Evolutionary conservation across 2,329 filamentous ascomycete species (phyloP), one percentile per base, ranked within the genome.

Genomic region (Macrophomina tecta): DNA sequence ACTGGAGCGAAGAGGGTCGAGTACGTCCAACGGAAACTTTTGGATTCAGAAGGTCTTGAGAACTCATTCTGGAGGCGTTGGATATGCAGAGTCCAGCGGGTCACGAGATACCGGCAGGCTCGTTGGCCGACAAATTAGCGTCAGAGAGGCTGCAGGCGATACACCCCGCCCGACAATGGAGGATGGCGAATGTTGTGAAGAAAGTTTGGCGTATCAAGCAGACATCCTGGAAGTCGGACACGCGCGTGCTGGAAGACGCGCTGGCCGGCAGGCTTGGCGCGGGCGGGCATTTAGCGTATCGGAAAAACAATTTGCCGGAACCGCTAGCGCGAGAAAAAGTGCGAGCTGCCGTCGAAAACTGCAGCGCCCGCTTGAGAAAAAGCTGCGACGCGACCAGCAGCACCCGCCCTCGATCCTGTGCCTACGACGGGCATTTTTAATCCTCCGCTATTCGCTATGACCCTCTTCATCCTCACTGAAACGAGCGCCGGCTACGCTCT

Each of bases 401-500:
- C 55, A 60, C 23, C 53, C 45, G 53, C 42, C 14, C 28, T 40
- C 61, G 23, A 63, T 45, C 45, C 18, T 40, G 34, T 51, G 64
- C 64, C 64, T 66, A 61, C 64, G 64, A 60, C 64, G 64, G 64
- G 64, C 64, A 51, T 61, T 42, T 61, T 46, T 52, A 52, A 18
- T 34, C 45, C 34, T 12, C 48, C n/a, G 7, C 56, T 71, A 73
- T 73, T 70, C 81, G 88, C 72, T 72, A 95, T 95, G 91, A 91
- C 91, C 83, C 89, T 95, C 79, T 96, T 97, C 82, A 91, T 97
- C 83, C 89, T 97, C 75, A 91, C 91, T 77, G 94, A 97, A 84
- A 97, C 94, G 80, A 92, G 92, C 82, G 94, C 94, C 74, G 97
- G 95, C 80, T 98, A 98, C 85, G 95, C 94, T 81, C 89, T 99